Conservation (phyloP, 2,329 filamentous ascomycete species). For the Epicoccum sorghinum region DNA sequence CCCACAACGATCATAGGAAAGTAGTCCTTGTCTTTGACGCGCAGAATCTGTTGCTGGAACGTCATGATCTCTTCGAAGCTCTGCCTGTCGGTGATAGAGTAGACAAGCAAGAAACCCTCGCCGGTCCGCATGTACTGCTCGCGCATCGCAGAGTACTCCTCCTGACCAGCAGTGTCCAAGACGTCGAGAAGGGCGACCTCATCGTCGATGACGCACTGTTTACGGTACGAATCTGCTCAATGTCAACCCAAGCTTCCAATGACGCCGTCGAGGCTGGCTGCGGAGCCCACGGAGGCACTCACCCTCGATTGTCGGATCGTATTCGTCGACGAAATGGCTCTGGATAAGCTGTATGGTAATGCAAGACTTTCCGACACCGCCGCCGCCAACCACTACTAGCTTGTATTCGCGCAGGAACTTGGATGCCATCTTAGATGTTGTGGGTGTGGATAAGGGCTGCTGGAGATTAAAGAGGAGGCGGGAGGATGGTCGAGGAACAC, state of each 20-base stretch:
- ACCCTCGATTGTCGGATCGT: slow-evolving; percentile 99
- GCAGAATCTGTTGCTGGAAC: slow-evolving; percentile 97
- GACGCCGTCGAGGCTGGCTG: background rate
- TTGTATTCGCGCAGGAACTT: slow-evolving; percentile 62
- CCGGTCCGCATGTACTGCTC: slow-evolving; percentile 99
- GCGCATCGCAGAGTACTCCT: slow-evolving; percentile 99
- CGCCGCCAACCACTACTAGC: slow-evolving; percentile 90
- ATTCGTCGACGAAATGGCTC: slow-evolving; percentile 98
- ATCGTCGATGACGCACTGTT: slow-evolving; percentile 99
- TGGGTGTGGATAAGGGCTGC: slow-evolving; percentile 5
- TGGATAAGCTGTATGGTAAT: slow-evolving; percentile 84
- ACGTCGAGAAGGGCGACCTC: slow-evolving; percentile 98
- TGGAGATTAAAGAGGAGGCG: slow-evolving; percentile 19
- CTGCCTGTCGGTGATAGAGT: slow-evolving; percentile 96
- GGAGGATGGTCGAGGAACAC: slow-evolving; percentile 4
- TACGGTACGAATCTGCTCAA: slow-evolving; percentile 90
- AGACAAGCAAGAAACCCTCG: slow-evolving; percentile 96
- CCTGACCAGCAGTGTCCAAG: slow-evolving; percentile 95
- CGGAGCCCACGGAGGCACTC: slow-evolving; percentile 36
- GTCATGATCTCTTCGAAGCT: slow-evolving; percentile 98
- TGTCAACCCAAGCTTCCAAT: slow-evolving; percentile 1
- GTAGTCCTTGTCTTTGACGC: slow-evolving; percentile 99
- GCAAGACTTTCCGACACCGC: slow-evolving; percentile 98
- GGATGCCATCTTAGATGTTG: slow-evolving; percentile 31
- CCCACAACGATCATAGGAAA: slow-evolving; percentile 99